These are phyloP conservation scores for Scortechinia acanthostroma DNA, from an alignment of 2,329 filamentous ascomycete genomes.

Conservation along the genomic window DNA sequence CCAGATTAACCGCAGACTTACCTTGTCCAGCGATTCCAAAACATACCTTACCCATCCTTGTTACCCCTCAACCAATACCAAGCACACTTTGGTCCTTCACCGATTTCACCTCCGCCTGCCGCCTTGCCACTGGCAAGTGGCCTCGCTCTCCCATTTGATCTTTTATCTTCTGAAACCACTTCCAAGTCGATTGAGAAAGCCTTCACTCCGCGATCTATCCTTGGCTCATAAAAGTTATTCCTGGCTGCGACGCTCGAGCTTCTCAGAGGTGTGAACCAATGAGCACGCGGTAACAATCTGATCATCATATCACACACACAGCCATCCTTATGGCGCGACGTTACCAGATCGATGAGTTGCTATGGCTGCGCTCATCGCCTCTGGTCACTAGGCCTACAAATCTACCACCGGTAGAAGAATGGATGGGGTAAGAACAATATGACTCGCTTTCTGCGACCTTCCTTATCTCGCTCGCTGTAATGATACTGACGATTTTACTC, in stretches of 20 bases:
- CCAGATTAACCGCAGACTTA: too few relatives aligned
- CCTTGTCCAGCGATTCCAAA: too few relatives aligned
- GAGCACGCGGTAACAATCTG: neutral
- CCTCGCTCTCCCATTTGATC: too few relatives aligned
- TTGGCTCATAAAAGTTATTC: neutral
- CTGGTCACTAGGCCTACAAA: constrained; percentile 50
- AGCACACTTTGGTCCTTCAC: neutral
- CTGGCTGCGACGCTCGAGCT: too few relatives aligned
- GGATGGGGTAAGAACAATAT: constrained; percentile 50
- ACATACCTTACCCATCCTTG: too few relatives aligned
- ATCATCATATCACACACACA: neutral
- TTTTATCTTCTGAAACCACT: neutral
- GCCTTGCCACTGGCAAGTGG: neutral
- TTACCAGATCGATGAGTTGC: constrained; percentile 52
- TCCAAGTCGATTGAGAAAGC: too few relatives aligned
- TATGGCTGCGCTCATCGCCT: constrained; percentile 49
- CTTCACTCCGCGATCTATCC: neutral
- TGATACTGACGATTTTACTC: neutral
- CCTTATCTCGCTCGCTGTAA: neutral
- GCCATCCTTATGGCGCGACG: constrained; percentile 18
- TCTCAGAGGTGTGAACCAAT: neutral
- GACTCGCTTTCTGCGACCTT: too few relatives aligned
- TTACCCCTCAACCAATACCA: too few relatives aligned
- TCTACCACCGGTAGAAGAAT: constrained; percentile 57
- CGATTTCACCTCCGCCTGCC: neutral